These are phyloP conservation scores for Neobulgaria alba DNA, from an alignment of 2,329 filamentous ascomycete genomes.

Conservation along the genomic window DNA sequence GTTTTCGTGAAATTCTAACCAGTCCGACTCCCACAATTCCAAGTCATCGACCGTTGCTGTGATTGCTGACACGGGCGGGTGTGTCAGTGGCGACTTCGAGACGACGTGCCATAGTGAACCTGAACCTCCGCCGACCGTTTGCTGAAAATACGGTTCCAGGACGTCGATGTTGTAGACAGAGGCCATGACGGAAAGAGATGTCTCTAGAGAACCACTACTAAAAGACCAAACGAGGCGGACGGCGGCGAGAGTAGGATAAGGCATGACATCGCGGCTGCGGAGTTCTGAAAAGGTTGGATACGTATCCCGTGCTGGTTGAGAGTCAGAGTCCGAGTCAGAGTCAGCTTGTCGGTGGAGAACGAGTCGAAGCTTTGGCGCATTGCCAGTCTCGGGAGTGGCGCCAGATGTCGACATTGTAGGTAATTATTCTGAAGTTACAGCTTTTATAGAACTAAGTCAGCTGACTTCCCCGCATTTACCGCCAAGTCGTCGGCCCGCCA, in stretches of 20 bases:
- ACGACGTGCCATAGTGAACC: conserved; percentile 23
- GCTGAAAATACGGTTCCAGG: conserved; percentile 22
- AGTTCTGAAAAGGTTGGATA: not conserved
- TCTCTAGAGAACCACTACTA: conserved; percentile 16
- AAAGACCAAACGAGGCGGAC: not conserved
- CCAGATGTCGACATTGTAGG: not conserved
- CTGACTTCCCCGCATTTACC: no score
- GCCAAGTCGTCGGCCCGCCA: no score
- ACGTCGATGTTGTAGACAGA: conserved; percentile 9
- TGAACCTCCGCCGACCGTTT: conserved; percentile 7
- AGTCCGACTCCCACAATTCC: conserved; percentile 20
- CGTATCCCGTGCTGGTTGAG: not conserved
- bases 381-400: not conserved
- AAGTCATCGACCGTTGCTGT: conserved; percentile 17
- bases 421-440: not conserved
- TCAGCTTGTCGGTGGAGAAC: not conserved
- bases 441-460: no score
- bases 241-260: not conserved
- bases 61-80: conserved; percentile 26
- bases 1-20: conserved; percentile 19
- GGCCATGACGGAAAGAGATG: conserved; percentile 22
- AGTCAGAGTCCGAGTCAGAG: not conserved
- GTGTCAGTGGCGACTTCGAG: conserved; percentile 22
- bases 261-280: not conserved
- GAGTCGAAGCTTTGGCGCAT: not conserved